Conservation (phyloP, 75 land plant species). For the Pinus albicaulis region DNA sequence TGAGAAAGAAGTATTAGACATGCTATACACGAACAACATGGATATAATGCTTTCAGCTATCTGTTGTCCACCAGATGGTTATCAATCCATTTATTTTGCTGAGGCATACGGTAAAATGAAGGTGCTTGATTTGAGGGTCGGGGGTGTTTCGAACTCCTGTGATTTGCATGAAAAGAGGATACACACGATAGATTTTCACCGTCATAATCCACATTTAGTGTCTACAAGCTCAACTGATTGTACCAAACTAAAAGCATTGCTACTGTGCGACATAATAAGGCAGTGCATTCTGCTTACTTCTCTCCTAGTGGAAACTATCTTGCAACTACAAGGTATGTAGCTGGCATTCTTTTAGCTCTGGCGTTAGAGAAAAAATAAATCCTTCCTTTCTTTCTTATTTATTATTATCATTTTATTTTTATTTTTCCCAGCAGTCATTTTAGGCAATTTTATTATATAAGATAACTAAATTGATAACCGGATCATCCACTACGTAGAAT, state of each 20-base stretch:
- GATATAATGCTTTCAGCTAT: conserved; percentile 47
- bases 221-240: conserved; percentile 76
- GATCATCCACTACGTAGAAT: background rate
- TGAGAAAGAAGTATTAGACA: conserved; percentile 60
- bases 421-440: background rate
- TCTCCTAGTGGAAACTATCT: conserved; percentile 76
- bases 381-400: background rate
- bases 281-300: conserved; percentile 84
- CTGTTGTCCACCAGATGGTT: conserved; percentile 25
- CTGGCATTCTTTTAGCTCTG: background rate
- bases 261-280: conserved; percentile 37
- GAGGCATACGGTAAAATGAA: conserved; percentile 53
- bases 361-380: background rate
- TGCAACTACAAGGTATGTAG: conserved; percentile 70
- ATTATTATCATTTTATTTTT: background rate
- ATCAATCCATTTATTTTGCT: conserved; percentile 35
- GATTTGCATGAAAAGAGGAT: conserved; percentile 56
- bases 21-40: conserved; percentile 23
- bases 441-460: background rate
- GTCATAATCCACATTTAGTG: conserved; percentile 41
- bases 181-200: conserved; percentile 59
- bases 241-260: conserved; percentile 32
- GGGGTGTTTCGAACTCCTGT: conserved; percentile 22
- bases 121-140: conserved; percentile 47
- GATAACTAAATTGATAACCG: background rate